Conservation (phyloP, 2,329 filamentous ascomycete genomes). For the Paracamarosporium sp. region DNA sequence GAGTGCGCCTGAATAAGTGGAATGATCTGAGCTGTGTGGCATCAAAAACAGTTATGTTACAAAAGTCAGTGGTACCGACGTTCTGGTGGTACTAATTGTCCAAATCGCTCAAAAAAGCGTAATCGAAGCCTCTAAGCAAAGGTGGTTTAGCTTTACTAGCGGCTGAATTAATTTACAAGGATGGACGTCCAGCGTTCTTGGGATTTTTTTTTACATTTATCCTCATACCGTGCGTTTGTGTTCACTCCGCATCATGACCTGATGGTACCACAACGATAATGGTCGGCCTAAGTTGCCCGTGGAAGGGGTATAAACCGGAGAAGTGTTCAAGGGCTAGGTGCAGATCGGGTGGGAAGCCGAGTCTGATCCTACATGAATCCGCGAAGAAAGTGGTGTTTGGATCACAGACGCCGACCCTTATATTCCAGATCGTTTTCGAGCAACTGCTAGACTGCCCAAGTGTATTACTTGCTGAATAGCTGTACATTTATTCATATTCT, state of each 20-base stretch:
- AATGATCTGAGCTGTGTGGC: no score
- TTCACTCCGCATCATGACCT: slow-evolving; percentile 23
- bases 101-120: no score
- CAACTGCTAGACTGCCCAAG: no score
- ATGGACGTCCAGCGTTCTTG: not conserved
- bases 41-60: no score
- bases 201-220: slow-evolving; percentile 5
- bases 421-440: not conserved
- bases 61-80: no score
- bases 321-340: not conserved
- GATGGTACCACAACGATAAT: slow-evolving; percentile 20
- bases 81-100: no score
- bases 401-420: slow-evolving; percentile 17
- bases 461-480: no score
- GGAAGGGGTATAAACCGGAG: slow-evolving; percentile 17
- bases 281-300: slow-evolving; percentile 23
- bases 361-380: not conserved
- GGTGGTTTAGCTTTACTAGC: no score
- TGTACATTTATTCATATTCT: no score
- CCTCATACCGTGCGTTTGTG: slow-evolving; percentile 19
- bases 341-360: not conserved
- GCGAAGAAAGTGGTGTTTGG: slow-evolving; percentile 13
- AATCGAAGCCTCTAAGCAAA: no score
- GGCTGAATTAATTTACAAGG: no score
- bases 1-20: no score